A percentile compares a stretch with the other conserved stretches of the same genome.
Conservation (phyloP, 441 rosid genomes). For the Croton laevigatus region DNA sequence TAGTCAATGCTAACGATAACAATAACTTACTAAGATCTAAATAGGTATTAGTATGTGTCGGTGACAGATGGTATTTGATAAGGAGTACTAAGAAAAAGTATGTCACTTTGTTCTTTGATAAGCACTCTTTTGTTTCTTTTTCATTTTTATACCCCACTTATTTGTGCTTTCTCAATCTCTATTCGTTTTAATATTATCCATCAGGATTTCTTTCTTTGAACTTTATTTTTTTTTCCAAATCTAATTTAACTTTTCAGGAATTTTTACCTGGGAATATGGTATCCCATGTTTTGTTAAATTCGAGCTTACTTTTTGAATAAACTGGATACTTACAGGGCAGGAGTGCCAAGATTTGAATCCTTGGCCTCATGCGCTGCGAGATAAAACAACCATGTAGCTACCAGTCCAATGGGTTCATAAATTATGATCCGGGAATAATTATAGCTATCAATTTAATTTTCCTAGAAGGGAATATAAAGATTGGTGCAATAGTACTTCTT, state of each 20-base stretch:
- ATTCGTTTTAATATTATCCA: neutral
- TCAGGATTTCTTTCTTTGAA: neutral
- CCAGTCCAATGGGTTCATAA: neutral
- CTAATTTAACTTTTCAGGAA: constrained; percentile 9
- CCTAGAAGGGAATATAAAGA: neutral
- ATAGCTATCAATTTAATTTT: neutral
- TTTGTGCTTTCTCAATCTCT: constrained; percentile 1
- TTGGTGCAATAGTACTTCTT: neutral
- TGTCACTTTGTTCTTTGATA: constrained; percentile 39
- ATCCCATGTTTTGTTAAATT: neutral
- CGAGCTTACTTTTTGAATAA: neutral
- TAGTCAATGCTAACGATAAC: neutral
- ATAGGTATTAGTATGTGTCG: constrained; percentile 21
- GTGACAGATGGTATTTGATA: constrained; percentile 19
- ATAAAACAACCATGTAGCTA: neutral
- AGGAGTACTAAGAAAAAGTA: constrained; percentile 23
- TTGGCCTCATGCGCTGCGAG: neutral
- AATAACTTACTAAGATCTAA: neutral
- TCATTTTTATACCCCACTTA: neutral
- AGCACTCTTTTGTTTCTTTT: constrained; percentile 25
- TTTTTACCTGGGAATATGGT: neutral
- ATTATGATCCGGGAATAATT: neutral
- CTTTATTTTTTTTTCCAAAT: neutral
- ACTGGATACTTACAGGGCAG: neutral
- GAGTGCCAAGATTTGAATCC: neutral